Base-by-base conservation (phyloP, 2,329 filamentous ascomycete species). In the Neodidymelliopsis sp. region DNA sequence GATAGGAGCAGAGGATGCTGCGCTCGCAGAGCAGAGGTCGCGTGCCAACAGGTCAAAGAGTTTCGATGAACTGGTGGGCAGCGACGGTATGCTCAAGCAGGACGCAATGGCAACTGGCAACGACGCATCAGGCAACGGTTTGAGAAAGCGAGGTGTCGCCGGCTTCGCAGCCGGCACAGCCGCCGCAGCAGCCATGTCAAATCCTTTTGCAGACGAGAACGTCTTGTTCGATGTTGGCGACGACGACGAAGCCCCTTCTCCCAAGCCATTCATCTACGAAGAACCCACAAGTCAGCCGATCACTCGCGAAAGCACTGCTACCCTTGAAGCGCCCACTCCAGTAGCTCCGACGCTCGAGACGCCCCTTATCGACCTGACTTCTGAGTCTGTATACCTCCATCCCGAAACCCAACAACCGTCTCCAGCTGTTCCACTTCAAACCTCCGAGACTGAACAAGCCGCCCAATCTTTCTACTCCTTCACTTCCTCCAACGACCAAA, bases 171-270 rank as follows among this genome's bases (percentile, higher is more conserved):
- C 68, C 36, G 77, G 77, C 12, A 66, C 76, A 19, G 56, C 57
- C 29, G 62, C 63, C 4, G 71, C 72, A 19, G 59, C 55, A 18
- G 54, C 60, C 16, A 50, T 62, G 39, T 70, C 72, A 1, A 76
- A 79, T 40, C 77, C 78, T 4, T 80, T 80, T 55, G 65, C 70
- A 11, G 77, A 80, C 49, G 67, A 70, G 29, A 49, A 67, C 19
- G 65, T 78, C 1, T 71, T 77, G 9, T 75, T 79, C 24, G 77
- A 78, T 57, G 68, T 73, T 27, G 64, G 71, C 39, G 56, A 62
- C 41, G 58, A 65, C 43, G 55, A 71, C 13, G 65, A 71, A 38
- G 60, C 66, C 2, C 63, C 63, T 3, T 60, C 66, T 9, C 63
- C 66, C 0, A 58, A 65, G n/a, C 54, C 63, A 0, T 67, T 67